phyloP scores from a whole-genome alignment of 1,139 yeast genomes.

The Geotrichum candidum region DNA sequence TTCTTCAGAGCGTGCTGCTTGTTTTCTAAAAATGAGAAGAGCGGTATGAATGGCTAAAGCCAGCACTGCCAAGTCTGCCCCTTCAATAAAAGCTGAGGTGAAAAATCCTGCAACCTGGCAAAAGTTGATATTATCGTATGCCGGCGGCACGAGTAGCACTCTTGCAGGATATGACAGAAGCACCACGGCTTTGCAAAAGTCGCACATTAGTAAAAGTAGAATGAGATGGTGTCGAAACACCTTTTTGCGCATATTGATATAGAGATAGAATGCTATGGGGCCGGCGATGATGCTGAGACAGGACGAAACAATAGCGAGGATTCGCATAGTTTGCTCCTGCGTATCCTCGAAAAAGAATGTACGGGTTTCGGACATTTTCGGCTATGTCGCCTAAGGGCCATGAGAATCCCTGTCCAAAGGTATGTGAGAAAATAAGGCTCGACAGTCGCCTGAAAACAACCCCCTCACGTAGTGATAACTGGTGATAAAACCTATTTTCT shows the following conservation, averaged over 20 bases:
- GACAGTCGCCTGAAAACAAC: too few species aligned
- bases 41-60: slow-evolving; percentile 82
- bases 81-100: slow-evolving; percentile 77
- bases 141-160: slow-evolving; percentile 44
- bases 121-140: slow-evolving; percentile 50
- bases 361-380: too few species aligned
- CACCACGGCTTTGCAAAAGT: slow-evolving; percentile 66
- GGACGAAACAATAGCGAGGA: slow-evolving; percentile 30
- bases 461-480: too few species aligned
- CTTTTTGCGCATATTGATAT: slow-evolving; percentile 29
- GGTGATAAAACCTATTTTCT: too few species aligned
- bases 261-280: slow-evolving; percentile 31
- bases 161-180: slow-evolving; percentile 67
- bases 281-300: slow-evolving; percentile 31
- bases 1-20: slow-evolving; percentile 42
- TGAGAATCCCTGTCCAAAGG: too few species aligned
- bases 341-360: too few species aligned
- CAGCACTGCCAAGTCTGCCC: slow-evolving; percentile 79
- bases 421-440: too few species aligned
- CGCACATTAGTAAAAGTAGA: slow-evolving; percentile 59
- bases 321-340: slow-evolving; percentile 18
- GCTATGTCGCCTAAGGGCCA: too few species aligned
- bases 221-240: slow-evolving; percentile 45
- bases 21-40: slow-evolving; percentile 52
- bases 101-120: slow-evolving; percentile 79